phyloP scores from a whole-genome alignment of 768 basidiomycete species.

The Mycena kentingensis region DNA sequence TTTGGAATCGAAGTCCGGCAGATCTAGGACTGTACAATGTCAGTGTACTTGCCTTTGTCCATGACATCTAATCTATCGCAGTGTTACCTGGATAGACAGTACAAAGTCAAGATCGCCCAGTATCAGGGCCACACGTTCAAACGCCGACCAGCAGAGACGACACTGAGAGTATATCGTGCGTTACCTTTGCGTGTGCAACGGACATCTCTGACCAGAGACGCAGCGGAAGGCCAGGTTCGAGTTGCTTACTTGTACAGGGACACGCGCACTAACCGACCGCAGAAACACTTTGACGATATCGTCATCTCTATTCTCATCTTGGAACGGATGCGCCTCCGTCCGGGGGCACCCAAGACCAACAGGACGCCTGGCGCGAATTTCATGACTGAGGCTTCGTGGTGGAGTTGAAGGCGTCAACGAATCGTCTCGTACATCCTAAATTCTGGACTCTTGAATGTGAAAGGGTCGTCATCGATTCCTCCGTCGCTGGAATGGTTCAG shows the following conservation, averaged over 20 bases:
- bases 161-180: constrained; percentile 6
- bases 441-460: constrained; percentile 61
- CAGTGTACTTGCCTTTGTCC: no score
- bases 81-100: not conserved
- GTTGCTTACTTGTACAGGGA: constrained; percentile 10
- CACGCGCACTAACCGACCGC: constrained; percentile 27
- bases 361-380: not conserved
- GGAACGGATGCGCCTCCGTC: constrained; percentile 35
- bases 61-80: no score
- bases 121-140: constrained; percentile 2
- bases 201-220: not conserved
- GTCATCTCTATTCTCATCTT: constrained; percentile 34
- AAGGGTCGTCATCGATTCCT: constrained; percentile 65
- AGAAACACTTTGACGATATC: constrained; percentile 37
- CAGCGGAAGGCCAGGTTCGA: constrained; percentile 9
- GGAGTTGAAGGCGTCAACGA: constrained; percentile 44
- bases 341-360: constrained; percentile 8
- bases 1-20: constrained; percentile 6
- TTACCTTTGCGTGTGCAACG: no score
- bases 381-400: no score
- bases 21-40: constrained; percentile 11
- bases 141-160: not conserved
- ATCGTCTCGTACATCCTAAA: constrained; percentile 83
- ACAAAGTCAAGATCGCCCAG: constrained; percentile 12
- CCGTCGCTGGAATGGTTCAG: constrained; percentile 37